Base-by-base conservation (phyloP, 2,329 filamentous ascomycete genomes). In the Pseudopithomyces chartarum region DNA sequence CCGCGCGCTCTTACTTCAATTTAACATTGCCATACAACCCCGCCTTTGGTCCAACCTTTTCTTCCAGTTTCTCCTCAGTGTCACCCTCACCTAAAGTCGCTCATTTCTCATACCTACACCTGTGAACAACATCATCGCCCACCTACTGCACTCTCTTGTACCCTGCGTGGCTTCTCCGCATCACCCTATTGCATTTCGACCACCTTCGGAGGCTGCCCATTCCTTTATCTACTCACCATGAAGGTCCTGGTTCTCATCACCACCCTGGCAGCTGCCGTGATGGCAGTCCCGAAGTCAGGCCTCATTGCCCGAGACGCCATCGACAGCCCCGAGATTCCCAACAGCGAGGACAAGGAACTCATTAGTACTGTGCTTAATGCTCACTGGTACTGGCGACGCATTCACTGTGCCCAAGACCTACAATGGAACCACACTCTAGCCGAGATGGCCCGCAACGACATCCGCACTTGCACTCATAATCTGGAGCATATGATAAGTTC, bases 391-490 rank as follows among this genome's bases (percentile, higher is more conserved):
- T 74, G 71, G 71, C 73, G 71, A 42, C 59, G 56, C 40, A 62
- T 73, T 32, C 73, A 75, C 61, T 74, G 73, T 55, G 71, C 73
- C 7, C 73, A 73, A 52, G 70, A 73, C 33, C 67, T 75, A 10
- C 49, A 60, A 22, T 75, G 73, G 73, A 69, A 74, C 55, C 38
- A 10, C 2, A 51, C 36, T 7, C 48, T 51, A 4, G 48, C 56
- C 8, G 55, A 60, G 32, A 61, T 73, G 29, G 71, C 71, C 26
- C 51, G 70, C 10, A 57, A 58, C 2, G 73, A 71, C 22, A 62
- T 73, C 47, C 61, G 60, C 20, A 50, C 55, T 33, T 75, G 73
- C 59, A 64, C 67, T 10, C 36, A 61, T 7, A 55, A 63, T 20
- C 57, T 67, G n/a, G 56, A 68, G 36, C 73, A 75, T 52, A 68